These are phyloP conservation scores for Candida tallmaniae DNA, from an alignment of 805 yeast species.

Conservation along the genomic window DNA sequence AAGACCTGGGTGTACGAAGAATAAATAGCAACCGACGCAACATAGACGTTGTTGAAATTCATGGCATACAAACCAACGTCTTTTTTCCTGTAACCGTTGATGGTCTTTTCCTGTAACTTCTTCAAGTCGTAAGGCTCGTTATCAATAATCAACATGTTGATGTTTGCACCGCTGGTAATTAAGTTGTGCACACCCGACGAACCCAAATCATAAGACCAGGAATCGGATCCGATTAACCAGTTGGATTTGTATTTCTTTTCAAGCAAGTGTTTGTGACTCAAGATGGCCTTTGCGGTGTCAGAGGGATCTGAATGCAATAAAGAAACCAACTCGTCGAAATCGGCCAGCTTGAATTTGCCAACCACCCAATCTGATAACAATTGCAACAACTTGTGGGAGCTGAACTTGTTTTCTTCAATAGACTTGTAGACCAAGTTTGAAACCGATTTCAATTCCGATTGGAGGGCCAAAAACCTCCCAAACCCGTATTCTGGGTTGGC, in stretches of 20 bases:
- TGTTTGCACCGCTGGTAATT: constrained; percentile 65
- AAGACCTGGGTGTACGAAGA: constrained; percentile 90
- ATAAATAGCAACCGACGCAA: constrained; percentile 91
- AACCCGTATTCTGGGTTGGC: constrained; percentile 83
- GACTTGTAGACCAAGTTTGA: constrained; percentile 42
- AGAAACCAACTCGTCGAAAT: constrained; percentile 10
- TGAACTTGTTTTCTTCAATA: constrained; percentile 41
- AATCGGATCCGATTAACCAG: constrained; percentile 92
- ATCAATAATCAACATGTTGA: constrained; percentile 84
- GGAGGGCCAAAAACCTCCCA: constrained; percentile 63
- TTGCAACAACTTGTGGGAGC: constrained; percentile 46
- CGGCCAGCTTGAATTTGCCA: constrained; percentile 21
- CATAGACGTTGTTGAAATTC: constrained; percentile 86
- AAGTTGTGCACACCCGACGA: constrained; percentile 87
- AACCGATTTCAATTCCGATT: constrained; percentile 47
- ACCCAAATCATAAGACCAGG: constrained; percentile 94
- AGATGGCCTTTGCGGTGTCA: constrained; percentile 39
- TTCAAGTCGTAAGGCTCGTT: constrained; percentile 63
- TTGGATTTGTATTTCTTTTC: constrained; percentile 38
- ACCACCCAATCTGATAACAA: constrained; percentile 69
- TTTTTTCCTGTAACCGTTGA: constrained; percentile 64
- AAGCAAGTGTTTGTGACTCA: constrained; percentile 45
- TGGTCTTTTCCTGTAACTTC: constrained; percentile 16
- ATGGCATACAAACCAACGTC: constrained; percentile 93
- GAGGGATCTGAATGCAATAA: constrained; percentile 38